Evolutionary conservation across 2,329 filamentous ascomycete species (phyloP), one percentile per base, ranked within the genome.

Genomic region (Colletotrichum lentis): DNA sequence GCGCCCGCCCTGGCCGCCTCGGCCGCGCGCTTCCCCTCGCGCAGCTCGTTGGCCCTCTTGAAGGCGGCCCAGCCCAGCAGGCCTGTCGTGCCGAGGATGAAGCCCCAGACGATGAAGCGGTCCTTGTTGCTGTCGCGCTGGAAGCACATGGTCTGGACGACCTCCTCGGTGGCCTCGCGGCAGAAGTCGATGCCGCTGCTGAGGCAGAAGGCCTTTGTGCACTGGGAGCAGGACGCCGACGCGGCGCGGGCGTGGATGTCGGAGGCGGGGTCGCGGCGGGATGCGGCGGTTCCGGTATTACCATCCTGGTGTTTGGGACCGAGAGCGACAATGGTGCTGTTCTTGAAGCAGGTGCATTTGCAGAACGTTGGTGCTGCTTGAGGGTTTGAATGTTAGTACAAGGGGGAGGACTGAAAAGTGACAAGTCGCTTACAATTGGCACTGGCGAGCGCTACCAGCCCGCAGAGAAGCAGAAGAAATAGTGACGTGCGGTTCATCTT

Each of bases 271-370:
- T 71, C 59, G 73, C 72, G 67, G 66, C 73, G 70, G 71, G 75
- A 67, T 70, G 76, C 69, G 73, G 73, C 71, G 62, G 72, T 62
- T 69, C 44, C 16, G 16, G 58, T 6, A 3, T 46, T 43, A 12
- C 31, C 44, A 11, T 64, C 61, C 8, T 76, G 71, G 60, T 78
- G 73, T 67, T 82, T 77, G 3, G 84, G 83, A n/a, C 82, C 85
- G 11, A 90, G 83, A 16, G 85, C 82, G 74, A 90, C 88, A 73
- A 90, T 88, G 71, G 87, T 90, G 82, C 86, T 88, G 80, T 90
- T 90, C 73, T 86, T 87, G 80, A 89, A 89, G 80, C 88, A 90
- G 72, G 87, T 90, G 80, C 88, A 90, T 83, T 90, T 90, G 82
- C 88, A 90, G 76, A 90, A 90, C 2, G 85, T 86, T 20, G 86